Conservation (phyloP, 352 stramenopile species). For the Saprolegnia diclina region DNA sequence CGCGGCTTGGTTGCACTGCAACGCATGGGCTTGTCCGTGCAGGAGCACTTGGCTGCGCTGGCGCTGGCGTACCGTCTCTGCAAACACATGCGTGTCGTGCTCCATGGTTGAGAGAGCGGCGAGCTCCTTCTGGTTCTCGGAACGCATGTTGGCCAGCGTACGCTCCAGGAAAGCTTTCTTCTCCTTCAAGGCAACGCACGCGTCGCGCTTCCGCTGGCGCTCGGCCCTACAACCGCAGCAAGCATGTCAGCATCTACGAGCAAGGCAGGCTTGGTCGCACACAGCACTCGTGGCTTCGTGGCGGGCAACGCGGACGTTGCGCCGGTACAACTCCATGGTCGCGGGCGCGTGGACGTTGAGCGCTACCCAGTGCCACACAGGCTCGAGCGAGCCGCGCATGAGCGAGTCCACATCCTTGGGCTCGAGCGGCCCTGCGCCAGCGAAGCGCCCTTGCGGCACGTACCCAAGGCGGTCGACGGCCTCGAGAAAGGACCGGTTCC, state of each 20-base stretch:
- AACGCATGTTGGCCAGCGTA: not conserved
- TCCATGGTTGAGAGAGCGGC: not conserved
- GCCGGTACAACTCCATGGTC: slow-evolving; percentile 10
- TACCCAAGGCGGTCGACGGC: slow-evolving; percentile 19
- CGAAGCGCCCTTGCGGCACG: not conserved
- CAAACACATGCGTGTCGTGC: not conserved
- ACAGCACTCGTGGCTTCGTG: not conserved
- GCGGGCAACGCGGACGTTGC: slow-evolving; percentile 9
- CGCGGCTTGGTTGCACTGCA: not conserved
- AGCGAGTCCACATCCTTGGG: slow-evolving; percentile 15
- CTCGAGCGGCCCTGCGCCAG: not conserved
- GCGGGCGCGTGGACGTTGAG: slow-evolving; percentile 1
- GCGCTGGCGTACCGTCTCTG: not conserved
- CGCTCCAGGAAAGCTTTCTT: slow-evolving; percentile 12
- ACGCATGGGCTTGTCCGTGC: not conserved
- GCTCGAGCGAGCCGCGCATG: slow-evolving; percentile 18
- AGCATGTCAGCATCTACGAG: not conserved
- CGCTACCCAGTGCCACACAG: slow-evolving; percentile 16
- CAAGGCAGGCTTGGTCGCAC: not conserved
- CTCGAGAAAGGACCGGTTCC: slow-evolving; percentile 13
- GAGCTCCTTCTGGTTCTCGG: slow-evolving; percentile 6
- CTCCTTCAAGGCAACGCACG: slow-evolving; percentile 10
- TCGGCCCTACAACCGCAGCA: not conserved
- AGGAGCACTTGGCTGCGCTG: slow-evolving; percentile 19
- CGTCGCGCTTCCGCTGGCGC: not conserved